Base-by-base conservation (phyloP, 306 rosid species). In the Prunus dulcis region DNA sequence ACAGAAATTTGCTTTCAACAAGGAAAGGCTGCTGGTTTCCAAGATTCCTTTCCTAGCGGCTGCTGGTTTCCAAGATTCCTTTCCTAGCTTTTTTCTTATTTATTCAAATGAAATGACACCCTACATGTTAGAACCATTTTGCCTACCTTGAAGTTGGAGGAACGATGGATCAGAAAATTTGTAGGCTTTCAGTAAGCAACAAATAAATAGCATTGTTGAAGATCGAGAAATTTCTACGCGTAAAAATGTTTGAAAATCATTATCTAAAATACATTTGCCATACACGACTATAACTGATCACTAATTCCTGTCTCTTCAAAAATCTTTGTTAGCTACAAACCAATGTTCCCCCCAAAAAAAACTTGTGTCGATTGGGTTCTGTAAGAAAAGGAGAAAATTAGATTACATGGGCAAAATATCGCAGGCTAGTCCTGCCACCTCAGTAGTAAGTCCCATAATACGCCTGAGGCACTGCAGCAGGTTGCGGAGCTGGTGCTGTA, bases 391-490 rank as follows among this genome's bases (percentile, higher is more conserved):
- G 12, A 8, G 38, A 11, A 51, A 53, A 75, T 19, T 23, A 80
- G 67, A 77, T 55, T 86, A 88, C 85, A 80, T 13, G 46, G 79
- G 78, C 76, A 20, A 86, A 87, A 74, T 64, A 43, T 61, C 8
- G 71, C 74, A 60, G 41, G 15, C 49, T 19, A 5, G 15, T 55
- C 65, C 68, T 5, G 81, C 72, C 56, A 78, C 51, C 80, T 92
- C 76, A 88, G 69, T 89, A 96, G 83, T 92, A 96, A 79, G 66
- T 87, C 52, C 92, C 92, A 28, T 92, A 96, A 82, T 96, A 96
- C 14, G 93, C 92, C 86, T 91, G 98, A 34, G 97, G 89, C 53
- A 77, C 98, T 43, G 96, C 73, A 22, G 95, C 87, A 5, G 99
- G 91, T 69, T 91, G 99, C 80, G 82, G 92, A 5, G 83, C 83